Percentiles rank a stretch among this genome's conserved stretches.
These are phyloP conservation scores for Hymenoscyphus fructigenus DNA, from an alignment of 2,329 filamentous ascomycete species.

Conservation along the genomic window DNA sequence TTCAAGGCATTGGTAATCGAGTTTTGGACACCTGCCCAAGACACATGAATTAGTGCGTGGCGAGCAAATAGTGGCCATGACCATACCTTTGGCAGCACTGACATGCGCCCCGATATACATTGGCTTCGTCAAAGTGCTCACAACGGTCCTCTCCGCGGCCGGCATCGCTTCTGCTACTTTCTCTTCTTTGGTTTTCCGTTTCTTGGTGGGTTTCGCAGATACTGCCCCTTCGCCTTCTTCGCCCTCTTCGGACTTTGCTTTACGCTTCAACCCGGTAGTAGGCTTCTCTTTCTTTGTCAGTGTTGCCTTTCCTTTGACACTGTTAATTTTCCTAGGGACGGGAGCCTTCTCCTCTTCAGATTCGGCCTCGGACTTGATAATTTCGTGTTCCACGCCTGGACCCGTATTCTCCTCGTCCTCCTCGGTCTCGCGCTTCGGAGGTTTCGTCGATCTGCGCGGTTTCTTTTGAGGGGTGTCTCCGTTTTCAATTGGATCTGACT, in stretches of 20 bases:
- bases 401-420: background rate
- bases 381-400: background rate
- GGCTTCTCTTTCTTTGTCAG: constrained; percentile 27
- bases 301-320: constrained; percentile 23
- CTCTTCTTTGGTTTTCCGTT: constrained; percentile 57
- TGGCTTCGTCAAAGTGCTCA: constrained; percentile 60
- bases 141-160: constrained; percentile 65
- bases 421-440: background rate
- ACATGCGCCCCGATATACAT: constrained; percentile 94
- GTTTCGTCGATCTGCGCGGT: constrained; percentile 14
- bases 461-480: constrained; percentile 14
- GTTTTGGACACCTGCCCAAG: constrained; percentile 75
- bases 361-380: background rate
- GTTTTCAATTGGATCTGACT: constrained; percentile 10
- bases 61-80: background rate
- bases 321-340: constrained; percentile 18
- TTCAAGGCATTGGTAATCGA: constrained; percentile 73
- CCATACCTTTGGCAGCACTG: constrained; percentile 76
- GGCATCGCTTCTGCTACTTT: constrained; percentile 59
- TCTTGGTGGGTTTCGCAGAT: constrained; percentile 36
- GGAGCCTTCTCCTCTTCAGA: background rate
- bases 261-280: constrained; percentile 26
- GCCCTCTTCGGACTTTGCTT: constrained; percentile 29
- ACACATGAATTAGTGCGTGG: constrained; percentile 1
- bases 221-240: constrained; percentile 25